phyloP scores from a whole-genome alignment of 768 basidiomycete genomes.

The Terana coerulea region DNA sequence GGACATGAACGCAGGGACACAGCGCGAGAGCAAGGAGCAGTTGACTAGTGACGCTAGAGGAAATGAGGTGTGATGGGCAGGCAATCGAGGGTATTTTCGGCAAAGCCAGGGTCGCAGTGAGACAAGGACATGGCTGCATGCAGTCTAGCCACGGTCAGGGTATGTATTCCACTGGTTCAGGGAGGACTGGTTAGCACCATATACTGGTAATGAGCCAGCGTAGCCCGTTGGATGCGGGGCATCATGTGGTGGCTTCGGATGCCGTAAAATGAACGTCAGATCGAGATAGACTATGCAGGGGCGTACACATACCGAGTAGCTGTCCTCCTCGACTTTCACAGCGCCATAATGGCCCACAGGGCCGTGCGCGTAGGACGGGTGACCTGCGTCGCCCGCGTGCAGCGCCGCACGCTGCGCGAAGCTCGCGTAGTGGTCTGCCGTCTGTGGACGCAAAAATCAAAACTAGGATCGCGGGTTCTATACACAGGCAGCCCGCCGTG shows the following conservation, averaged over 20 bases:
- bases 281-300: background rate
- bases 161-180: constrained; percentile 16
- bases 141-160: constrained; percentile 9
- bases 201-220: constrained; percentile 10
- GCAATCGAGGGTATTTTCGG: no score
- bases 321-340: constrained; percentile 70
- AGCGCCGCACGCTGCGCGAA: constrained; percentile 1
- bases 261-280: constrained; percentile 6
- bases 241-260: constrained; percentile 9
- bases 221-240: constrained; percentile 13
- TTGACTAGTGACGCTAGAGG: no score
- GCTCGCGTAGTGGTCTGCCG: constrained; percentile 25
- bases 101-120: no score
- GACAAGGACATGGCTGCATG: no score
- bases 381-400: background rate
- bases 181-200: constrained; percentile 7
- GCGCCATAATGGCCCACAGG: constrained; percentile 29
- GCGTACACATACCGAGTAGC: constrained; percentile 25
- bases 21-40: no score
- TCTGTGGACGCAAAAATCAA: constrained; percentile 40
- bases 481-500: constrained; percentile 27
- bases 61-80: no score
- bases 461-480: constrained; percentile 55
- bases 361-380: background rate
- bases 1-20: no score